phyloP scores from a whole-genome alignment of 305 asterid species.

The Solanum hybrid region DNA sequence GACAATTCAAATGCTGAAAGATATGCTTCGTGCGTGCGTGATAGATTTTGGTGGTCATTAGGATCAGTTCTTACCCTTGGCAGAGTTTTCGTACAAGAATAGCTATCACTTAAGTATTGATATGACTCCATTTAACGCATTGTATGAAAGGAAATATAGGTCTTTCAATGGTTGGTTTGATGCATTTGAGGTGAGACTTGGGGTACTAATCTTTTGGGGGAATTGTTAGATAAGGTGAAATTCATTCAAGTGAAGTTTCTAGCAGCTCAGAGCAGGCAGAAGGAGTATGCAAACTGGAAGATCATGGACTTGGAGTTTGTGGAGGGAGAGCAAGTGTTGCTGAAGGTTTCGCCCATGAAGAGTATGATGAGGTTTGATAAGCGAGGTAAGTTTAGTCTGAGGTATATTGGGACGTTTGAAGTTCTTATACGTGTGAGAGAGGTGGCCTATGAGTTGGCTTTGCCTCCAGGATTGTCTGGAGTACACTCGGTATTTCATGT shows the following conservation, averaged over 20 bases:
- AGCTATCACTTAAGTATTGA: background rate
- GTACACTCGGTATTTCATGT: background rate
- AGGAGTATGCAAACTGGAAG: too few species aligned
- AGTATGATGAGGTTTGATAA: too few species aligned
- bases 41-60: background rate
- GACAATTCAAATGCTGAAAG: background rate
- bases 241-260: background rate
- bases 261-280: too few species aligned
- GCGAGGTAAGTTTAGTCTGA: too few species aligned
- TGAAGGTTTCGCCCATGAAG: too few species aligned
- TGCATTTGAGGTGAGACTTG: background rate
- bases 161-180: too few species aligned
- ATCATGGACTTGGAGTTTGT: too few species aligned
- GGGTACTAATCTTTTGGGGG: background rate
- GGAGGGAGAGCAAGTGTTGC: too few species aligned
- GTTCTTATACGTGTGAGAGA: too few species aligned
- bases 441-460: too few species aligned
- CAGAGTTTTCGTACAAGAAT: background rate
- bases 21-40: background rate
- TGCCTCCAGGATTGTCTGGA: background rate
- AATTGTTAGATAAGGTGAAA: background rate
- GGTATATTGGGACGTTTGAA: too few species aligned
- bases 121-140: background rate
- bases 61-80: background rate
- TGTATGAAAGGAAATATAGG: background rate